Conservation (phyloP, 202 grass and related monocot species). For the Panicum hallii region DNA sequence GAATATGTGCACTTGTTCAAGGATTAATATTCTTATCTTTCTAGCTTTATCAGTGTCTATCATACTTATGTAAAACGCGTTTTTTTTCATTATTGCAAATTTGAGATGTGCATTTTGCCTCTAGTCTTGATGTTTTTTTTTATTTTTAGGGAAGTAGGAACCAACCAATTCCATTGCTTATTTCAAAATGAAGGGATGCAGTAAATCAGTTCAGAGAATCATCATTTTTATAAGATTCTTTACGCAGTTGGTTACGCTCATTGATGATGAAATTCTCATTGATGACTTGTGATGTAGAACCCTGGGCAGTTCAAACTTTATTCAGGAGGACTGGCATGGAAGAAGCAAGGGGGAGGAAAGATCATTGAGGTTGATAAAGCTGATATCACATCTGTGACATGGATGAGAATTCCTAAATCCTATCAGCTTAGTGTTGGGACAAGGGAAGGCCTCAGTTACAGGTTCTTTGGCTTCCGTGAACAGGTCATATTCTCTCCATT, state of each 20-base stretch:
- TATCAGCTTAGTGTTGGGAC: conserved; percentile 84
- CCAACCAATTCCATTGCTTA: background rate
- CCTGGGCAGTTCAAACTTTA: conserved; percentile 84
- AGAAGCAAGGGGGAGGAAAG: conserved; percentile 92
- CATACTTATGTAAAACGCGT: background rate
- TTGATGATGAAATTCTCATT: conserved; percentile 20
- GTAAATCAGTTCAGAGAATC: background rate
- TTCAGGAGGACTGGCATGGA: conserved; percentile 84
- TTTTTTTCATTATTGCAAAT: background rate
- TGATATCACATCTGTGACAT: conserved; percentile 76
- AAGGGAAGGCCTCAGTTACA: conserved; percentile 84
- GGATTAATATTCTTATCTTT: conserved; percentile 1
- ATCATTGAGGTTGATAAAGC: conserved; percentile 68
- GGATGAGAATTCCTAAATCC: conserved; percentile 87
- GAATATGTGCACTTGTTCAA: background rate
- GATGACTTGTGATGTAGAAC: conserved; percentile 56
- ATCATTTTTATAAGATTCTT: conserved; percentile 7
- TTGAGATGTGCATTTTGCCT: conserved; percentile 4
- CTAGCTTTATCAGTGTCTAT: conserved; percentile 2
- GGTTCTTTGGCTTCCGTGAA: conserved; percentile 91
- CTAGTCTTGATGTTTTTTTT: background rate
- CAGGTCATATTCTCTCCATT: conserved; percentile 56
- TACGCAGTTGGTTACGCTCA: background rate
- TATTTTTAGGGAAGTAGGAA: background rate
- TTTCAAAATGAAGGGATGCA: conserved; percentile 7